A percentile compares a stretch with the other conserved stretches of the same genome.
Conservation (phyloP, 805 yeast species). For the Spathaspora gorwiae region DNA sequence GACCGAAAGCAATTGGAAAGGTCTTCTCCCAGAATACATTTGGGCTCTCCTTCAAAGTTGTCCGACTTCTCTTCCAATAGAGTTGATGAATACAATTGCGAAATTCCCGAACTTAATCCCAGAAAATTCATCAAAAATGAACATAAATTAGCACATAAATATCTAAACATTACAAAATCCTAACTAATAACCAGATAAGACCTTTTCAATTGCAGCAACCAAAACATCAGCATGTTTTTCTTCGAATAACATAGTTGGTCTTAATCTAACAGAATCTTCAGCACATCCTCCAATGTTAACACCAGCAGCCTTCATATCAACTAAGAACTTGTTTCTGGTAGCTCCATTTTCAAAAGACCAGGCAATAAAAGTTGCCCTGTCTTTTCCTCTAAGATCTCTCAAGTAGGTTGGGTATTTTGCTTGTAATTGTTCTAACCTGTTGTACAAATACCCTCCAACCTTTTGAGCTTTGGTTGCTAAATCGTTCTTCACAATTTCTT, state of each 20-base stretch:
- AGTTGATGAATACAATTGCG: too few species aligned
- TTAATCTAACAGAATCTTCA: constrained; percentile 67
- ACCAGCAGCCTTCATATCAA: constrained; percentile 58
- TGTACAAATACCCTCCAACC: constrained; percentile 66
- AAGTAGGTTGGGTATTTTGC: constrained; percentile 50
- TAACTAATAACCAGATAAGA: constrained; percentile 28
- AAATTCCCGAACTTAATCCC: too few species aligned
- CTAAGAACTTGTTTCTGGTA: constrained; percentile 58
- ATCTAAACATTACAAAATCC: too few species aligned
- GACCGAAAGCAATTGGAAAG: too few species aligned
- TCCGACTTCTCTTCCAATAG: too few species aligned
- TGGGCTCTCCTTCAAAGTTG: too few species aligned
- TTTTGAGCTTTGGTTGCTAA: constrained; percentile 51
- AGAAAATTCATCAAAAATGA: too few species aligned
- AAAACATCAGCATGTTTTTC: constrained; percentile 74
- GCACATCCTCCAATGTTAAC: constrained; percentile 86
- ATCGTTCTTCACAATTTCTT: constrained; percentile 58
- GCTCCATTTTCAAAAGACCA: constrained; percentile 58
- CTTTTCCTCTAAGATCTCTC: constrained; percentile 65
- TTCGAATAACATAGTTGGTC: constrained; percentile 77
- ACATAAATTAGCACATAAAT: too few species aligned
- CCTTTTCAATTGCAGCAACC: constrained; percentile 38
- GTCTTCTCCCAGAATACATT: too few species aligned
- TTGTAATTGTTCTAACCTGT: constrained; percentile 49
- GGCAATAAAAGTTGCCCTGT: constrained; percentile 77